Conservation (phyloP, 2,329 filamentous ascomycete genomes). For the Alternaria brassicae region DNA sequence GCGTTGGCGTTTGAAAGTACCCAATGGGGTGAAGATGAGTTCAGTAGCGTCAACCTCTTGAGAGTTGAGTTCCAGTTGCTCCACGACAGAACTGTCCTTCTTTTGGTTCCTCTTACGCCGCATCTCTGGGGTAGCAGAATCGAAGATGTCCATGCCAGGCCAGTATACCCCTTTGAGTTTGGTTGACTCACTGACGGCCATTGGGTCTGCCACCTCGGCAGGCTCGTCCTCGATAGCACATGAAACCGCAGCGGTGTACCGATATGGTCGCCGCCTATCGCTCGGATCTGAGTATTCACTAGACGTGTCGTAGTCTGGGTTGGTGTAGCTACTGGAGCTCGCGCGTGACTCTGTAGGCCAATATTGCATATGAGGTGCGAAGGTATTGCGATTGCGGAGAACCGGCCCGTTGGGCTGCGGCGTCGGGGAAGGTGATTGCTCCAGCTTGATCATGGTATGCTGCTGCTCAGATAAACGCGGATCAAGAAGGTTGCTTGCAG, state of each 20-base stretch:
- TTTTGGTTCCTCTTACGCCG: conserved; percentile 78
- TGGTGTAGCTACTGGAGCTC: conserved; percentile 48
- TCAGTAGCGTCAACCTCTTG: conserved; percentile 69
- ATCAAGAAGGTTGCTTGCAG: conserved; percentile 41
- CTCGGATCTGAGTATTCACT: conserved; percentile 48
- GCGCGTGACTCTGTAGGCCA: conserved; percentile 48
- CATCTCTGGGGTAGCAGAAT: conserved; percentile 76
- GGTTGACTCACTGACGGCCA: conserved; percentile 48
- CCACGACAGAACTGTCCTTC: conserved; percentile 75
- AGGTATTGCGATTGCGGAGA: conserved; percentile 40
- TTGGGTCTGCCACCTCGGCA: conserved; percentile 31
- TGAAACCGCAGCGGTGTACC: conserved; percentile 30
- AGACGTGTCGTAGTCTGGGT: conserved; percentile 48
- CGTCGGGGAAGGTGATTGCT: conserved; percentile 41
- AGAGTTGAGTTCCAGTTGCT: conserved; percentile 70
- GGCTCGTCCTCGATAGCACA: conserved; percentile 45
- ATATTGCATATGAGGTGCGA: conserved; percentile 48
- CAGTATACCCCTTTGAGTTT: conserved; percentile 76
- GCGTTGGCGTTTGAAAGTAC: conserved; percentile 52
- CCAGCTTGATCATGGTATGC: conserved; percentile 46
- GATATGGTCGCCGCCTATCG: conserved; percentile 34
- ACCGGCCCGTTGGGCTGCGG: conserved; percentile 35
- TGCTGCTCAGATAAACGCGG: conserved; percentile 49
- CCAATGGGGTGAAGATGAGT: conserved; percentile 63
- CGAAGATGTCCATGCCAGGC: conserved; percentile 83